A percentile compares a stretch with the other conserved stretches of the same genome.
Conservation (phyloP, 2,329 filamentous ascomycete species). For the Penicillium brasilianum region DNA sequence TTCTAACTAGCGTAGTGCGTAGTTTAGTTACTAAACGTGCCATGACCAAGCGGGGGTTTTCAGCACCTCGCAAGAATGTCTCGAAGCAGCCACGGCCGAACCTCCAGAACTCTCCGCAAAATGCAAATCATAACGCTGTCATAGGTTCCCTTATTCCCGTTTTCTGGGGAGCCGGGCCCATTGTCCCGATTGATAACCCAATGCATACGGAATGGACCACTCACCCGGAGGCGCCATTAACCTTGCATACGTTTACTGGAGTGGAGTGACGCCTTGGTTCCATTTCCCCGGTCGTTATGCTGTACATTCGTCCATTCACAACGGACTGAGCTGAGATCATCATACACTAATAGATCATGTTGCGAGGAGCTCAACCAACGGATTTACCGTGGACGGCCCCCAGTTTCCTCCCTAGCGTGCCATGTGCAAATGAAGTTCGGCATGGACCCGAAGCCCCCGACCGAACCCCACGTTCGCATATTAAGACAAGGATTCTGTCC, state of each 20-base stretch:
- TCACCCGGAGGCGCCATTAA: conserved; percentile 3
- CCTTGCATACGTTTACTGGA: neutral
- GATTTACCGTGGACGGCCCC: neutral
- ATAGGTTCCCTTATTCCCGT: conserved; percentile 6
- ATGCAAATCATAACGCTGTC: neutral
- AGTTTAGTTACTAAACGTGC: neutral
- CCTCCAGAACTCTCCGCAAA: neutral
- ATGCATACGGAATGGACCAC: conserved; percentile 5
- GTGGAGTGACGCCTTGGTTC: neutral
- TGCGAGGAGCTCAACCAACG: neutral
- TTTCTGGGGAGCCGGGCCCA: conserved; percentile 16
- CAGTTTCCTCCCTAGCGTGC: conserved; percentile 6
- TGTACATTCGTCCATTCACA: neutral
- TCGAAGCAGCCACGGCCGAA: conserved; percentile 15
- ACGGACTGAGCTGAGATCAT: neutral
- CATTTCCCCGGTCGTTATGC: neutral
- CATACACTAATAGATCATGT: neutral
- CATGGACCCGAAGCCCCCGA: neutral
- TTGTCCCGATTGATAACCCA: conserved; percentile 13
- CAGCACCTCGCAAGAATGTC: conserved; percentile 25
- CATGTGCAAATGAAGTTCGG: neutral
- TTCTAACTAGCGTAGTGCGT: neutral
- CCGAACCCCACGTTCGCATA: conserved; percentile 3
- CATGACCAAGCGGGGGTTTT: neutral
- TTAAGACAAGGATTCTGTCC: neutral